Evolutionary conservation across 768 basidiomycete genomes (phyloP).

Genomic region (Lactarius deliciosus): DNA sequence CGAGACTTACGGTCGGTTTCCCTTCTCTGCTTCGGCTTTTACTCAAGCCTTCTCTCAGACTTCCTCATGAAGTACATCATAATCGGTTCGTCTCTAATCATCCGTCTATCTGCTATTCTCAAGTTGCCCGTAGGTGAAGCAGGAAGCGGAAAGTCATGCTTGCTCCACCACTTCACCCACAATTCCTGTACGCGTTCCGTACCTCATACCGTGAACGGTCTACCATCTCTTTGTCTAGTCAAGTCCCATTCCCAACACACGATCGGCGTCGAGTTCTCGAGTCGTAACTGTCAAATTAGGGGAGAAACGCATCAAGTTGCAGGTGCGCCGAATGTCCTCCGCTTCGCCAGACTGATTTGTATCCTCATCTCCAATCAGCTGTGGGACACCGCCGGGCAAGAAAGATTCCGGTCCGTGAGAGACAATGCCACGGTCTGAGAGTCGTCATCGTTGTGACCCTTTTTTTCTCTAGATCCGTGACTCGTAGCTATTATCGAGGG

Average conservation of each 20-base stretch:
- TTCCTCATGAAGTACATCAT: slow-evolving; percentile 99
- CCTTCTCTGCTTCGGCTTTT: slow-evolving; percentile 3
- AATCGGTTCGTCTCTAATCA: slow-evolving; percentile 59
- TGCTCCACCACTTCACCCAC: slow-evolving; percentile 95
- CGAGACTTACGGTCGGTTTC: slow-evolving; percentile 80
- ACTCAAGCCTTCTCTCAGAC: slow-evolving; percentile 49
- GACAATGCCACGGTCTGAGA: slow-evolving; percentile 23
- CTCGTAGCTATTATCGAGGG: slow-evolving; percentile 93
- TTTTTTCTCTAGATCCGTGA: slow-evolving; percentile 64
- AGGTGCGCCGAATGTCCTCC: slow-evolving; percentile 51
- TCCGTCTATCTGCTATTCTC: slow-evolving; percentile 15
- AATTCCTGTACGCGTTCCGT: slow-evolving; percentile 72
- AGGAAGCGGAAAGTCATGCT: slow-evolving; percentile 95
- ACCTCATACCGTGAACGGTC: slow-evolving; percentile 5
- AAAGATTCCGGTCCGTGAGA: slow-evolving; percentile 73
- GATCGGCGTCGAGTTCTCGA: slow-evolving; percentile 98
- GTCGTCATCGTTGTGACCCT: slow-evolving; percentile 26
- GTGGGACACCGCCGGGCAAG: slow-evolving; percentile 98
- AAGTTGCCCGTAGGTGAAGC: slow-evolving; percentile 69
- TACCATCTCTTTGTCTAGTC: slow-evolving; percentile 50
- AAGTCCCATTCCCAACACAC: slow-evolving; percentile 97
- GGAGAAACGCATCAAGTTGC: slow-evolving; percentile 92
- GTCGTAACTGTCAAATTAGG: slow-evolving; percentile 90
- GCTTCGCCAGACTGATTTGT: not conserved
- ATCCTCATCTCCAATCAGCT: slow-evolving; percentile 47